These are phyloP conservation scores for Tilletia indica DNA, from an alignment of 1,284 basidiomycete species.

Conservation along the genomic window DNA sequence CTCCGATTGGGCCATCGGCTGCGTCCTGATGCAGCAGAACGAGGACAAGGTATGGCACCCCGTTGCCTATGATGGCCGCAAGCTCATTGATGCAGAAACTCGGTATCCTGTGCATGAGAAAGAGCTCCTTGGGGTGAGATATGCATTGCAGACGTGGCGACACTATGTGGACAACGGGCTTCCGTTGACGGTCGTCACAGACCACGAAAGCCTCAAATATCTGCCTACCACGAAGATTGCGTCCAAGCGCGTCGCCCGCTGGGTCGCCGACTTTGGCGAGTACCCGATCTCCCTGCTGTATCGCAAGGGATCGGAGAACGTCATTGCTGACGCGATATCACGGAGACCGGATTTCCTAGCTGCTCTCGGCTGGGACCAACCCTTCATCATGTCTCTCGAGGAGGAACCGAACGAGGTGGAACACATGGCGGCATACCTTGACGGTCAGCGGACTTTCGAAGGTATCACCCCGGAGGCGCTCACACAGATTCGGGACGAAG, in stretches of 20 bases:
- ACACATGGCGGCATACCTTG: not conserved
- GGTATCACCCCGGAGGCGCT: not conserved
- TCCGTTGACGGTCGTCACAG: constrained; percentile 8
- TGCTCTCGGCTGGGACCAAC: not conserved
- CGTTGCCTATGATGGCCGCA: constrained; percentile 12
- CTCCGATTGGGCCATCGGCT: constrained; percentile 14
- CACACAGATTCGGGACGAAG: not conserved
- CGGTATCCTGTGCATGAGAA: constrained; percentile 16
- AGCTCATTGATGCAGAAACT: not conserved
- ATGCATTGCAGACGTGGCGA: constrained; percentile 13
- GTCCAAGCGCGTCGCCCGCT: constrained; percentile 3
- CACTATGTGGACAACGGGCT: constrained; percentile 1
- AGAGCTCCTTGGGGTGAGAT: constrained; percentile 9
- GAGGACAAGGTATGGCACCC: not conserved
- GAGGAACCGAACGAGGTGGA: not conserved
- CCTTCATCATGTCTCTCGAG: not conserved
- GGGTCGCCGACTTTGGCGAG: constrained; percentile 1
- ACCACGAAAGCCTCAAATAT: constrained; percentile 16
- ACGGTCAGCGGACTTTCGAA: no score
- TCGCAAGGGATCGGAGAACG: constrained; percentile 1
- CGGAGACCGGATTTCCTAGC: constrained; percentile 12
- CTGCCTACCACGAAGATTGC: not conserved
- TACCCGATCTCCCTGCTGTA: constrained; percentile 8
- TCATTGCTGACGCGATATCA: constrained; percentile 4
- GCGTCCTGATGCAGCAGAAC: not conserved